Conservation (phyloP, 2,329 filamentous ascomycete genomes). For the Ustulina deusta region DNA sequence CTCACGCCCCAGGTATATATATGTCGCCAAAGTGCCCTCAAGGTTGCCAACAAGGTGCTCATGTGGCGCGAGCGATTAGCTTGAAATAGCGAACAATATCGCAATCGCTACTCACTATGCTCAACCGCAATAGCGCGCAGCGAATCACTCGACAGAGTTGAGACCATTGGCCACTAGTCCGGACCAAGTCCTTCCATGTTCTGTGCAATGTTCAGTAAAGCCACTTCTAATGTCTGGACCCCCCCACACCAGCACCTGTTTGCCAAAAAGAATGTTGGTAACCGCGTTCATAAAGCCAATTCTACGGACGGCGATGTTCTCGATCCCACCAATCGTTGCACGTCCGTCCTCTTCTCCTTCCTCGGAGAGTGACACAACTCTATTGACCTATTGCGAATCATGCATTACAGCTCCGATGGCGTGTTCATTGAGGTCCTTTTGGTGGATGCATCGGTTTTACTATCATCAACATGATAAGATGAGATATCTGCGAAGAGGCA, state of each 20-base stretch:
- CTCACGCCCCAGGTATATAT: constrained; percentile 18
- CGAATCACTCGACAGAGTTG: constrained; percentile 10
- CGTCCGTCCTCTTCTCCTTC: not conserved
- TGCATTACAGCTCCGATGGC: not conserved
- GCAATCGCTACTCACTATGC: constrained; percentile 3
- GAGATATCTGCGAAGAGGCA: not conserved
- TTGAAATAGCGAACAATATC: constrained; percentile 8
- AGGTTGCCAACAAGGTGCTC: constrained; percentile 39
- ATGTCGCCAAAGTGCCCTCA: constrained; percentile 26
- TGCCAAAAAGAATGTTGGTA: no score
- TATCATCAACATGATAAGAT: not conserved
- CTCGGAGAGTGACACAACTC: not conserved
- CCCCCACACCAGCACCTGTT: no score
- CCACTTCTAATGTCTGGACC: no score
- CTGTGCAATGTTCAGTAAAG: no score
- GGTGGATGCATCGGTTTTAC: not conserved
- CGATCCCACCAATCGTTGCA: no score
- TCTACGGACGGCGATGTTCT: no score
- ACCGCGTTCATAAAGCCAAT: no score
- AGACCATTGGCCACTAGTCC: not conserved
- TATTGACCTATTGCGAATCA: not conserved
- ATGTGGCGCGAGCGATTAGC: constrained; percentile 2
- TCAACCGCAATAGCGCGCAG: not conserved
- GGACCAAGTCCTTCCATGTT: no score
- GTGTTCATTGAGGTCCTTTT: not conserved